Evolutionary conservation across 768 basidiomycete species (phyloP).

Genomic region (Arthromyces matolae): DNA sequence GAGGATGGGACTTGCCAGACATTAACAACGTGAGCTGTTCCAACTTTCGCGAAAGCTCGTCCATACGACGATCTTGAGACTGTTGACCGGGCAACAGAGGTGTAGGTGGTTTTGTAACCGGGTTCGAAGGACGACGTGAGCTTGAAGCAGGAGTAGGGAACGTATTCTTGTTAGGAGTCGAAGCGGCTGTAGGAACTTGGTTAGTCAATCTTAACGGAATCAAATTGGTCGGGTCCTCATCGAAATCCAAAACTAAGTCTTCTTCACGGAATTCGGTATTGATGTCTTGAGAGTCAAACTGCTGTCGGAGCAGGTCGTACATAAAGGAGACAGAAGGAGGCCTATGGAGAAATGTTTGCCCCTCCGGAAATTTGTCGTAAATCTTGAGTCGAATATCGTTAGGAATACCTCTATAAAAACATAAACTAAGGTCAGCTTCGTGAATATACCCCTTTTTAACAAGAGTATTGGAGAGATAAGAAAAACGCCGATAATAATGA

Average conservation of each 20-base stretch:
- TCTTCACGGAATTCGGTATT: not conserved
- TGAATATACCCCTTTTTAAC: too few species aligned
- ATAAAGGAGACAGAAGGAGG: too few species aligned
- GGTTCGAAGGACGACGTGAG: not conserved
- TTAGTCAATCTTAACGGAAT: too few species aligned
- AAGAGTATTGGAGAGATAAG: not conserved
- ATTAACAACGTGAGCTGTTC: not conserved
- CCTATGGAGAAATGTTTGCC: too few species aligned
- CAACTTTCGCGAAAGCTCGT: not conserved
- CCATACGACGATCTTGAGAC: not conserved
- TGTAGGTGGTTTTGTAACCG: not conserved
- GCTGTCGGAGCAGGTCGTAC: not conserved
- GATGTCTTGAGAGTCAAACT: conserved; percentile 1
- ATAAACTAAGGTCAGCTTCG: not conserved
- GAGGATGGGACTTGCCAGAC: not conserved
- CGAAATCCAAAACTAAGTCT: not conserved
- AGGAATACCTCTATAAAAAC: conserved; percentile 10
- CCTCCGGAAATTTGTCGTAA: not conserved
- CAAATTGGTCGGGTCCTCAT: not conserved
- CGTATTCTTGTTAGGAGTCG: not conserved
- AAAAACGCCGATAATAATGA: conserved; percentile 3
- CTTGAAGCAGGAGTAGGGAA: not conserved
- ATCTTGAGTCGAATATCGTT: not conserved
- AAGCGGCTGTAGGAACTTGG: too few species aligned
- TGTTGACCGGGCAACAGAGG: not conserved